These are phyloP conservation scores for Ogataea thermomethanolica DNA, from an alignment of 805 yeast genomes.

Conservation along the genomic window DNA sequence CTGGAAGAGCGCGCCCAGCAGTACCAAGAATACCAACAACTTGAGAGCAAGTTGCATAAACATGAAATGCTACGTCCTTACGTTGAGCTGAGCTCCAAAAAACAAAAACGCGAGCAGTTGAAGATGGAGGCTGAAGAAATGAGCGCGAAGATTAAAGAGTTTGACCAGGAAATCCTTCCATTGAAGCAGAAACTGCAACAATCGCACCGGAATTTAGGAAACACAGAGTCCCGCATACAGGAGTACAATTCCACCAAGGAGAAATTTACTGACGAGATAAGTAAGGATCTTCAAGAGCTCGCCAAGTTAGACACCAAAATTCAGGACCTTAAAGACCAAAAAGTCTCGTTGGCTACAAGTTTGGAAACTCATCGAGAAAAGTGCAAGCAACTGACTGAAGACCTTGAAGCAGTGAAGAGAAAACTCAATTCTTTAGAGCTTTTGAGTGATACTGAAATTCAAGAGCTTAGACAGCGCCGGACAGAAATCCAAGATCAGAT, in stretches of 20 bases:
- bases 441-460: conserved; percentile 19
- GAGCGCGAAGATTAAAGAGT: conserved; percentile 21
- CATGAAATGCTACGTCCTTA: conserved; percentile 37
- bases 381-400: conserved; percentile 28
- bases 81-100: conserved; percentile 34
- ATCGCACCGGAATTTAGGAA: conserved; percentile 17
- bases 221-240: conserved; percentile 16
- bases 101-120: conserved; percentile 32
- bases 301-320: conserved; percentile 24
- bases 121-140: conserved; percentile 27
- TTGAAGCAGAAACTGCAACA: conserved; percentile 18
- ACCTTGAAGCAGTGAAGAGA: conserved; percentile 10
- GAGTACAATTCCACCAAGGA: conserved; percentile 8
- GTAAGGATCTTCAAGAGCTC: conserved; percentile 8
- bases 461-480: conserved; percentile 25
- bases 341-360: conserved; percentile 33
- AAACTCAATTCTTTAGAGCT: conserved; percentile 13
- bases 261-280: conserved; percentile 6
- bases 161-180: conserved; percentile 23
- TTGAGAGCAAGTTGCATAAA: conserved; percentile 36
- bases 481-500: conserved; percentile 23
- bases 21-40: conserved; percentile 42
- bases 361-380: conserved; percentile 36
- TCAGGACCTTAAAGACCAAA: conserved; percentile 31
- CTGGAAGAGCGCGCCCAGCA: conserved; percentile 46